Evolutionary conservation across 2,329 filamentous ascomycete species (phyloP).

Genomic region (Arachnomyces sp.): DNA sequence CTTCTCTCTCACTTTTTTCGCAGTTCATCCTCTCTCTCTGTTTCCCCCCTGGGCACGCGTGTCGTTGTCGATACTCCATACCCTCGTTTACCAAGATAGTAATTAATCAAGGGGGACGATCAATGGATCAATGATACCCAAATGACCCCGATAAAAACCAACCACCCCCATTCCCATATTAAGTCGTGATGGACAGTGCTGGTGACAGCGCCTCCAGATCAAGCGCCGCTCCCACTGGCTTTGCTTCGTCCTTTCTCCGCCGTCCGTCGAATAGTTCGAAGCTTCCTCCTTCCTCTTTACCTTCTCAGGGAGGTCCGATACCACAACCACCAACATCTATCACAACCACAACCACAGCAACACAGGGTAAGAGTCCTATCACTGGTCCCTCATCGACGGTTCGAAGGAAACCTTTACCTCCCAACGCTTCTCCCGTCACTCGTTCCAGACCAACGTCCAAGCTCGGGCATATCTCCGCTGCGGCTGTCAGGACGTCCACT

Average conservation of each 20-base stretch:
- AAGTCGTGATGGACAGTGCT: conserved; percentile 5
- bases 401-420: conserved; percentile 49
- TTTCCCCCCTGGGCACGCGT: too few species aligned
- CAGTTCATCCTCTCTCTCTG: too few species aligned
- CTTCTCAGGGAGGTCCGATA: conserved; percentile 5
- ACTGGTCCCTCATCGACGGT: conserved; percentile 23
- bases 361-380: conserved; percentile 3
- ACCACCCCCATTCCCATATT: too few species aligned
- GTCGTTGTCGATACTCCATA: too few species aligned
- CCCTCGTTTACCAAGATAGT: too few species aligned
- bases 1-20: too few species aligned
- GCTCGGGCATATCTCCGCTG: conserved; percentile 26
- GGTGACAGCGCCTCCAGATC: conserved; percentile 6
- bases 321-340: conserved; percentile 5
- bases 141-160: not conserved
- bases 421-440: conserved; percentile 42
- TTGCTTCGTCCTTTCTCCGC: conserved; percentile 12
- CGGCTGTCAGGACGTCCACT: conserved; percentile 13
- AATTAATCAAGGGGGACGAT: too few species aligned
- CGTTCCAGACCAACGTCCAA: conserved; percentile 15
- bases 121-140: too few species aligned
- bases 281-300: conserved; percentile 3
- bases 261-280: conserved; percentile 5
- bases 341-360: not conserved
- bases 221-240: conserved; percentile 13